Base-by-base conservation (phyloP, 495 filamentous ascomycete genomes). In the Collariella sp. region DNA sequence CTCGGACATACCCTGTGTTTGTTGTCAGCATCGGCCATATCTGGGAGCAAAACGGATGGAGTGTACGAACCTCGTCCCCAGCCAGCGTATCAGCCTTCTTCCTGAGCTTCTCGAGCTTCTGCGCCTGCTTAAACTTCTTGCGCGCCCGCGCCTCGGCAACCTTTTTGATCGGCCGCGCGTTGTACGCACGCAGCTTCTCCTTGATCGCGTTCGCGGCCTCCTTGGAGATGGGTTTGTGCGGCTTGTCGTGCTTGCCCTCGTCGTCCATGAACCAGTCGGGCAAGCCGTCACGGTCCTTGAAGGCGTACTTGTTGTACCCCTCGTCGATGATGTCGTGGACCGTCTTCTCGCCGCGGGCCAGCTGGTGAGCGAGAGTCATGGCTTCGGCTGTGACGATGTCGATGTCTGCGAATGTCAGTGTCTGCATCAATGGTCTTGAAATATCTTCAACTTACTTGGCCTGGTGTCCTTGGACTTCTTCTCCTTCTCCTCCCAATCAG, bases 231-330 rank as follows among this genome's bases (percentile, higher is more conserved):
- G 93, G 94, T 36, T 88, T 86, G 46, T 89, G 83, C 7, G 82
- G 82, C 67, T 83, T 87, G 68, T 87, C 87, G 73, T 96, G 90
- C 63, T 82, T 80, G 60, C 67, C 65, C 67, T 99, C 93, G 62
- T 96, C 91, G 63, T 97, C 91, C 15, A 96, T 72, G 76, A 99
- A 99, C 93, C 93, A 99, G 39, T 95, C 94, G 0, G 93, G 93
- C 16, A 99, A 83, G 2, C 93, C 94, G 56, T 97, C 94, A 11
- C 80, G 75, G 65, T 99, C 91, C 38, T 88, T 88, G 77, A 95
- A 89, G 12, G 89, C 78, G 62, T 84, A 87, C 62, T 91, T 91
- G 75, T 94, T 96, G 79, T 89, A 99, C 34, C 83, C 83, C 49
- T 96, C 91, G 65, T 99, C 94, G 24, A 91, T 68, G 2, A 96